Percentiles rank a stretch among this genome's conserved stretches.
phyloP scores from a whole-genome alignment of 345 rosid genomes.

The Boechera retrofracta region DNA sequence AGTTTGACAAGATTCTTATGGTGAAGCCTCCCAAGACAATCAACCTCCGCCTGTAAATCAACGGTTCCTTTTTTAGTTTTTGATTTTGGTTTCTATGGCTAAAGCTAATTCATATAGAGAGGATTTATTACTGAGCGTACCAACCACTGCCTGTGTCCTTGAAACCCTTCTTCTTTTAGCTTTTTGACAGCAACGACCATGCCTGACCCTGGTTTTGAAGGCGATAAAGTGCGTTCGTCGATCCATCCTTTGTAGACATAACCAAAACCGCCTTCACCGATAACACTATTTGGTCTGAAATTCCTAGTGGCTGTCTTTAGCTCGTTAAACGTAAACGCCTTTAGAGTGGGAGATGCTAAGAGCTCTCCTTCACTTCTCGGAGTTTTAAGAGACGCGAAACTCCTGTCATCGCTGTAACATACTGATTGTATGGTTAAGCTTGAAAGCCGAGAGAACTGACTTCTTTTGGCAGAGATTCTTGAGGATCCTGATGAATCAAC shows the following conservation, averaged over 20 bases:
- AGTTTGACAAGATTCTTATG: conserved; percentile 88
- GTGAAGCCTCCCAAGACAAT: conserved; percentile 84
- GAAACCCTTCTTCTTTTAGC: conserved; percentile 81
- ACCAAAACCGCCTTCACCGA: conserved; percentile 94
- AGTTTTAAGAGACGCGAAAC: conserved; percentile 50
- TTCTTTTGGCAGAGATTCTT: conserved; percentile 61
- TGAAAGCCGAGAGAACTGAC: conserved; percentile 52
- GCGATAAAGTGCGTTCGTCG: conserved; percentile 58
- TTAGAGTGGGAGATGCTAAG: conserved; percentile 73
- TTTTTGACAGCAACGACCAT: conserved; percentile 93
- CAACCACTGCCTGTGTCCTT: conserved; percentile 98
- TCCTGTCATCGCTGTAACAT: conserved; percentile 36
- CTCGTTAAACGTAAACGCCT: conserved; percentile 73
- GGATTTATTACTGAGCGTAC: conserved; percentile 48
- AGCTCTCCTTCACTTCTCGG: conserved; percentile 82
- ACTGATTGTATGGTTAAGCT: conserved; percentile 58
- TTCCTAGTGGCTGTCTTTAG: conserved; percentile 81
- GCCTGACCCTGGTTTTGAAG: conserved; percentile 83
- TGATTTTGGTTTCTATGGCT: neutral
- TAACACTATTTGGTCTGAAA: conserved; percentile 81
- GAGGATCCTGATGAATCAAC: conserved; percentile 57
- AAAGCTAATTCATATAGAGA: neutral
- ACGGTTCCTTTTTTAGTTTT: neutral
- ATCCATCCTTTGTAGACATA: conserved; percentile 91
- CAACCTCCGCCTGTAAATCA: conserved; percentile 73